Base-by-base conservation (phyloP, 179 eudicot species). In the Vitellaria paradoxa region DNA sequence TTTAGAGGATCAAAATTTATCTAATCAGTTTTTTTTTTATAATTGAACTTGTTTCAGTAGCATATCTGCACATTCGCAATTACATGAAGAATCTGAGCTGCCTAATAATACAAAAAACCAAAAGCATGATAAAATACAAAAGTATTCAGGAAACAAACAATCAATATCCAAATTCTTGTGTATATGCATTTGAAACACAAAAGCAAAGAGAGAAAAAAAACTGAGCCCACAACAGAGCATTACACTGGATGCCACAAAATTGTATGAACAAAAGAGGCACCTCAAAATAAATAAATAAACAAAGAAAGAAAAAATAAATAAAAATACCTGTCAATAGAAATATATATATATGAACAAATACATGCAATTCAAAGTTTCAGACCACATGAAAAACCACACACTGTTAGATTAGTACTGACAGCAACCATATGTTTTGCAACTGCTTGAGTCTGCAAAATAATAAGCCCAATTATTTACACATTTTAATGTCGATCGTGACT, bases 341-440 rank as follows among this genome's bases (percentile, higher is more conserved):
- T 5, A 45, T 8, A 74, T 10, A 21, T 50, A 49, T 17, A 53
- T 59, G 55, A 13, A 77, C 30, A 6, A 8, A 57, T 46, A 52
- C 66, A 71, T 26, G 6, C 65, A 30, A 20, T 18, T 46, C 49
- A 52, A 81, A 55, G 42, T 37, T 37, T 37, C 42, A 37, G 2
- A 37, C 42, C 42, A 37, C 2, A 37, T 2, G 56, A 52, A 81
- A 72, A 80, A 23, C 24, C 65, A 64, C 74, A 65, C 82, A 94
- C 99, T 92, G 77, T 87, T 24, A 94, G 92, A 80, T 96, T 96
- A 65, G 99, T 96, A 84, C 99, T 96, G 79, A 96, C 98, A 81
- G 99, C 98, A 79, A 96, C 99, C 99, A 96, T 96, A 79, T 96
- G 99, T 81, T 96, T 96, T 72, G 97, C 91, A 78, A 96, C 98